These are phyloP conservation scores for Geotrichum bryndzae DNA, from an alignment of 1,139 yeast genomes.

Conservation along the genomic window DNA sequence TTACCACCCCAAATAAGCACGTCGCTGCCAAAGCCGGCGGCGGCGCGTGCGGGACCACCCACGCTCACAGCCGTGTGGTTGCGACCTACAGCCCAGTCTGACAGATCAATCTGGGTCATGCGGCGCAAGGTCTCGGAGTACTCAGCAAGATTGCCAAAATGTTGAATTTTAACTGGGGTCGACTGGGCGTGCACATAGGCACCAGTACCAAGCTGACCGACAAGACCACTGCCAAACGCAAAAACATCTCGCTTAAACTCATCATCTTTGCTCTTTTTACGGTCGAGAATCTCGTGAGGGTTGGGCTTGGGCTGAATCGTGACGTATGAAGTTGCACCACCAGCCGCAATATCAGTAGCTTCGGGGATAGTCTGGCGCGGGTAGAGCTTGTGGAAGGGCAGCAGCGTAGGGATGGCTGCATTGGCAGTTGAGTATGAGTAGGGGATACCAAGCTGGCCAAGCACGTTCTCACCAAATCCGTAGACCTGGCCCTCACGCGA, in stretches of 20 bases:
- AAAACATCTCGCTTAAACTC: conserved; percentile 24
- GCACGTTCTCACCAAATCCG: conserved; percentile 79
- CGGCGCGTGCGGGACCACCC: conserved; percentile 25
- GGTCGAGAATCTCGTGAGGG: conserved; percentile 16
- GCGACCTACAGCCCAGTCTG: conserved; percentile 53
- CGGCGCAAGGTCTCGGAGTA: conserved; percentile 36
- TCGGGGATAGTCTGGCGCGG: conserved; percentile 27
- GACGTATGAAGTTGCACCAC: conserved; percentile 58
- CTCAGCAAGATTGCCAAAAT: conserved; percentile 39
- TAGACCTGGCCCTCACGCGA: conserved; percentile 60
- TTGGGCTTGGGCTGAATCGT: conserved; percentile 23
- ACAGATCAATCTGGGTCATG: conserved; percentile 44
- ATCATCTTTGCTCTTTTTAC: conserved; percentile 22
- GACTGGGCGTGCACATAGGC: conserved; percentile 67
- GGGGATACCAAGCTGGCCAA: conserved; percentile 78
- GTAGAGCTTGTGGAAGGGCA: conserved; percentile 41
- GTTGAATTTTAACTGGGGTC: conserved; percentile 56
- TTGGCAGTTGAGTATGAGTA: conserved; percentile 59
- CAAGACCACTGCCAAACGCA: conserved; percentile 77
- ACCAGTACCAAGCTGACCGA: conserved; percentile 85
- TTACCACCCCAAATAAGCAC: conserved; percentile 81
- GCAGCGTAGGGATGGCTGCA: conserved; percentile 60
- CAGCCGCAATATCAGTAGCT: conserved; percentile 51
- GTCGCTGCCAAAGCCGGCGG: conserved; percentile 37
- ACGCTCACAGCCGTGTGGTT: conserved; percentile 63